Conservation (phyloP, 2,329 filamentous ascomycete genomes). For the Aspergillus hiratsukae region DNA sequence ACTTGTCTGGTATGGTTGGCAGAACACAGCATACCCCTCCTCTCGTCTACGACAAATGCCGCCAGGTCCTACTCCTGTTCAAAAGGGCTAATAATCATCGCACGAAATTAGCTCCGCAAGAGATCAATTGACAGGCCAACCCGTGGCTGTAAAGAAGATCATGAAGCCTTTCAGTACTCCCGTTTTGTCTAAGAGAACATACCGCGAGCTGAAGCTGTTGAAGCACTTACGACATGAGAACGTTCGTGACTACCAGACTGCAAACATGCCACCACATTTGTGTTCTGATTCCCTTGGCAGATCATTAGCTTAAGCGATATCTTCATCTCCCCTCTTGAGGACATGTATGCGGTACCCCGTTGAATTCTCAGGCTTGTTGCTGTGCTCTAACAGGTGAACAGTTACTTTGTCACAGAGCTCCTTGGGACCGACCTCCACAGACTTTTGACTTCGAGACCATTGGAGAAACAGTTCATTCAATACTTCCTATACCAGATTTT, state of each 20-base stretch:
- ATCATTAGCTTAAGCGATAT: constrained; percentile 98
- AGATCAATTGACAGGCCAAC: constrained; percentile 94
- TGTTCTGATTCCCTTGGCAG: constrained; percentile 43
- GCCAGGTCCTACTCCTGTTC: neutral
- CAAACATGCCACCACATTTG: neutral
- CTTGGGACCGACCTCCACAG: constrained; percentile 95
- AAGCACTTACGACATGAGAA: constrained; percentile 98
- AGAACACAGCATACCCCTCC: constrained; percentile 5
- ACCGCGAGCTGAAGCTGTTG: constrained; percentile 92
- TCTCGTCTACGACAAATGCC: constrained; percentile 8
- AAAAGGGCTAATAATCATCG: constrained; percentile 9
- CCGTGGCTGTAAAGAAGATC: constrained; percentile 99
- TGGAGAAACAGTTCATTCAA: constrained; percentile 99
- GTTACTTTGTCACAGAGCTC: constrained; percentile 97
- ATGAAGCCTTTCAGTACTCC: constrained; percentile 99
- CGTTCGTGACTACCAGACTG: constrained; percentile 48
- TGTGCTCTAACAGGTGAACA: constrained; percentile 35
- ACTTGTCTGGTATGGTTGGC: constrained; percentile 75
- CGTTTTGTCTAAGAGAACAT: constrained; percentile 94
- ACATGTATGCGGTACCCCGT: constrained; percentile 65
- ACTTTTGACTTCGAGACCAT: constrained; percentile 85
- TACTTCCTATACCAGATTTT: constrained; percentile 99
- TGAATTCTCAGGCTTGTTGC: neutral
- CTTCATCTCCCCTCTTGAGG: constrained; percentile 97
- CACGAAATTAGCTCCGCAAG: constrained; percentile 71